Evolutionary conservation across 345 rosid species (phyloP), one percentile per base, ranked within the genome.

Genomic region (Gossypioides kirkii): DNA sequence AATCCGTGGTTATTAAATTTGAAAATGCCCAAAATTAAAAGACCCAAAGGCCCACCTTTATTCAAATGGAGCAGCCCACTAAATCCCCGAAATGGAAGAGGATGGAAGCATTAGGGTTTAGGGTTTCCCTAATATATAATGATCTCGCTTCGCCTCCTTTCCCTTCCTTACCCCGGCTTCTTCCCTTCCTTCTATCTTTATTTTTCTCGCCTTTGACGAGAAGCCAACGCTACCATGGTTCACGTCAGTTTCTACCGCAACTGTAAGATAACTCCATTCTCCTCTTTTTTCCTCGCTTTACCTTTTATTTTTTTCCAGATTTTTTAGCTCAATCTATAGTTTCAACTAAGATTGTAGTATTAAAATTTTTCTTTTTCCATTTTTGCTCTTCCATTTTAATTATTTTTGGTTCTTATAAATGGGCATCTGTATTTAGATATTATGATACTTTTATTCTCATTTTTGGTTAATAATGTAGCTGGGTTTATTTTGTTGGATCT

Each of bases 181-280:
- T 25, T 12, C 58, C 10, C 50, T 25, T 45, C n/a, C 18, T 20
- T 10, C 9, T 14, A 42, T 16, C 9, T n/a, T 26, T 16, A 0
- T 41, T 28, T 28, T 58, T 26, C 59, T 55, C 59, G 12, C 46
- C 1, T 7, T 16, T 28, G 42, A 61, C 46, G 43, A 46, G 58
- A 12, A 61, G 75, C 68, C 46, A 56, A 9, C 67, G 56, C 26
- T 5, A 10, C 68, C 43, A 80, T 83, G 86, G 86, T 83, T 41
- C 73, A 83, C 66, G 86, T 83, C 70, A 63, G 63, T 41, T 83
- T 75, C 74, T 80, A 83, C 71, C 82, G 84, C 25, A 83, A 83
- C 82, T 76, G 86, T 83, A 20, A 71, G 77, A 0, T 46, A 65
- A 10, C 3, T 17, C 32, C 8, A 3, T 58, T 17, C 68, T 45